These are phyloP conservation scores for Fonsecaea nubica DNA, from an alignment of 2,329 filamentous ascomycete genomes.

Conservation along the genomic window DNA sequence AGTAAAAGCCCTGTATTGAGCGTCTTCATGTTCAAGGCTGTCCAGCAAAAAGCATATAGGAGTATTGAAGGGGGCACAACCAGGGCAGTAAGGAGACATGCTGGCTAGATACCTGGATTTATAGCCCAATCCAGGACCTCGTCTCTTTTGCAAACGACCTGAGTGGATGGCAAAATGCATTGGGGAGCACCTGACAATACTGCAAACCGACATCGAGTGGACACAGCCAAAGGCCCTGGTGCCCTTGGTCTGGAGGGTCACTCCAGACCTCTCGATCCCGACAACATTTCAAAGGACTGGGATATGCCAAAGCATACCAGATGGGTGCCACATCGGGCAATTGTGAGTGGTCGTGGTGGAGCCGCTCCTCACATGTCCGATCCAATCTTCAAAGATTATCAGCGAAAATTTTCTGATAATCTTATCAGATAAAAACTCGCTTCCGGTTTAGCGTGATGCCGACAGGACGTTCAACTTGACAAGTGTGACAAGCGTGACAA, in stretches of 20 bases:
- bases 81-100: neutral
- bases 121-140: slow-evolving; percentile 1
- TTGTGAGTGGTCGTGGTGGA: neutral
- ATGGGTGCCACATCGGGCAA: neutral
- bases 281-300: neutral
- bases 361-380: neutral
- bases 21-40: slow-evolving; percentile 16
- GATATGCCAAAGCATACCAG: slow-evolving; percentile 1
- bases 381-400: neutral
- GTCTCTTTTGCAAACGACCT: neutral
- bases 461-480: neutral
- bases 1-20: slow-evolving; percentile 15
- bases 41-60: neutral
- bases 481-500: neutral
- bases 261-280: neutral
- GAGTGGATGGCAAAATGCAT: neutral
- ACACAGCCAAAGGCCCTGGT: neutral
- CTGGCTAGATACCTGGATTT: neutral
- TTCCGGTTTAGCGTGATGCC: neutral
- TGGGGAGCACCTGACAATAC: neutral
- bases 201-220: neutral
- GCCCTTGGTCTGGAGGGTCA: neutral
- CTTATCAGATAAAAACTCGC: slow-evolving; percentile 23
- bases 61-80: neutral
- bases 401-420: slow-evolving; percentile 14